These are phyloP conservation scores for Fomes fomentarius DNA, from an alignment of 1,284 basidiomycete genomes.

Conservation along the genomic window DNA sequence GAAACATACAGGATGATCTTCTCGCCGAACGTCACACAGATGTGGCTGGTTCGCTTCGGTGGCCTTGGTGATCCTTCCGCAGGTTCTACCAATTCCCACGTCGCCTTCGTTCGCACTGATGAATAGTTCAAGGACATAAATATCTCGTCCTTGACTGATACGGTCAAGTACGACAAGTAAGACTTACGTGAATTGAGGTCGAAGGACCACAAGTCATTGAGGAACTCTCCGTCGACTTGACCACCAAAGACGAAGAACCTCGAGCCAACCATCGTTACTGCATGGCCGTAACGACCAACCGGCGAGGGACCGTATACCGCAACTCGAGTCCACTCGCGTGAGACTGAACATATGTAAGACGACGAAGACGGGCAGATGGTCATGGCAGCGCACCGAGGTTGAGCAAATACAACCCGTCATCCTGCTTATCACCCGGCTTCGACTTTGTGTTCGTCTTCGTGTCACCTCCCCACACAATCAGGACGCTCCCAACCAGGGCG, in stretches of 20 bases:
- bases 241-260: conserved; percentile 97
- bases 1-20: conserved; percentile 80
- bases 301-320: conserved; percentile 77
- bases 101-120: conserved; percentile 70
- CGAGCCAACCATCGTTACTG: conserved; percentile 90
- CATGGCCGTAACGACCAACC: conserved; percentile 93
- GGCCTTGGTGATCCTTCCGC: conserved; percentile 65
- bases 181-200: conserved; percentile 90
- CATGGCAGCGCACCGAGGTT: conserved; percentile 80
- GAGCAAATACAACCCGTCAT: conserved; percentile 94
- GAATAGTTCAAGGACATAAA: conserved; percentile 5
- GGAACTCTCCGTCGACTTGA: conserved; percentile 94
- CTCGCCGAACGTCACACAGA: conserved; percentile 85
- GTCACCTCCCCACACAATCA: conserved; percentile 99
- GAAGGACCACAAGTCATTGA: conserved; percentile 97
- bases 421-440: conserved; percentile 80
- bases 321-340: conserved; percentile 94
- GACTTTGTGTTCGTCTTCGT: conserved; percentile 78
- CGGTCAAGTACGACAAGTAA: neutral
- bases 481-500: conserved; percentile 93
- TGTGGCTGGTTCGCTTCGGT: conserved; percentile 91
- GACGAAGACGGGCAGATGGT: neutral
- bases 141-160: conserved; percentile 1
- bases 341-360: conserved; percentile 49
- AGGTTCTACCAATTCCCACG: conserved; percentile 83